Conservation (phyloP, 1,139 yeast species). For the Taphrina betulina region DNA sequence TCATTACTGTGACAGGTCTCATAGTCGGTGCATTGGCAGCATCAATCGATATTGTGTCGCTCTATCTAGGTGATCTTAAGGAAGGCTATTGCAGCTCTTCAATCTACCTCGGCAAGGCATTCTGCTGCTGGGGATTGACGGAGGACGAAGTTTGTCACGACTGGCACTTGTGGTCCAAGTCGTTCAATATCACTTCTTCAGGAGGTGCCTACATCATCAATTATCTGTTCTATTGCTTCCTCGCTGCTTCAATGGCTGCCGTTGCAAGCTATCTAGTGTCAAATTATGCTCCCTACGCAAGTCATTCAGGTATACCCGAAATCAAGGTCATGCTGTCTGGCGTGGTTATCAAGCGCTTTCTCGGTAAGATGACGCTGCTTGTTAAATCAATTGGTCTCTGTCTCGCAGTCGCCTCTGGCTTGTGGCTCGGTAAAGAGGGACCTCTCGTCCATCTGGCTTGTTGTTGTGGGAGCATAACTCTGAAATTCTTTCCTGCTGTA, state of each 20-base stretch:
- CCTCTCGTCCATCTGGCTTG: constrained; percentile 72
- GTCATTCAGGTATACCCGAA: constrained; percentile 67
- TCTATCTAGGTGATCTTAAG: constrained; percentile 15
- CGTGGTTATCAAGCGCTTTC: constrained; percentile 55
- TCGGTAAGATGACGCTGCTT: constrained; percentile 57
- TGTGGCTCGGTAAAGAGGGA: constrained; percentile 65
- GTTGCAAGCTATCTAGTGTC: constrained; percentile 3
- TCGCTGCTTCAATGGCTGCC: constrained; percentile 16
- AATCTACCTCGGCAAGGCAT: constrained; percentile 11
- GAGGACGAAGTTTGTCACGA: constrained; percentile 8
- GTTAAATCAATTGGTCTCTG: constrained; percentile 55
- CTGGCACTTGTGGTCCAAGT: constrained; percentile 12
- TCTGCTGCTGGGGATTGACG: constrained; percentile 23
- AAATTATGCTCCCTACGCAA: constrained; percentile 49
- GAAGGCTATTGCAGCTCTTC: constrained; percentile 14
- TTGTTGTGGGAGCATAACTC: constrained; percentile 60
- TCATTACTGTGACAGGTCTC: constrained; percentile 10
- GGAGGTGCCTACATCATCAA: constrained; percentile 10
- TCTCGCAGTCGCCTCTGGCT: constrained; percentile 64
- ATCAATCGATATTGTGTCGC: constrained; percentile 8
- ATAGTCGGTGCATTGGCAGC: constrained; percentile 13
- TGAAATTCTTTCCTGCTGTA: constrained; percentile 55
- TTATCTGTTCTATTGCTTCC: constrained; percentile 3
- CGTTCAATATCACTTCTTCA: background rate
- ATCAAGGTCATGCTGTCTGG: constrained; percentile 56